Conservation (phyloP, 176 grass and related monocot species). For the Melocanna baccifera region DNA sequence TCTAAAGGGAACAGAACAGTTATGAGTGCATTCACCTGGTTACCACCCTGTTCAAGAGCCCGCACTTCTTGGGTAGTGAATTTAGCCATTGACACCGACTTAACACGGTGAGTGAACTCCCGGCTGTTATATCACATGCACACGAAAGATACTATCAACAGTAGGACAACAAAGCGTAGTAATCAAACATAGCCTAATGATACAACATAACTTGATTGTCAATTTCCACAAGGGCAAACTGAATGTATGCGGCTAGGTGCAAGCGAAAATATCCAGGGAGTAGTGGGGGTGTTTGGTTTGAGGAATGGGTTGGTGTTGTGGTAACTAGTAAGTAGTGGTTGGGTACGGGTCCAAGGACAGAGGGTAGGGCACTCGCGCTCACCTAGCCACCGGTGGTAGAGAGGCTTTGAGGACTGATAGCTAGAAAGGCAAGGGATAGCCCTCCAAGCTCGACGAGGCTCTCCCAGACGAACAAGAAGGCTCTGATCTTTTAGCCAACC, state of each 20-base stretch:
- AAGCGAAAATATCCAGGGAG: not conserved
- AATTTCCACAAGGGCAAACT: slow-evolving; percentile 5
- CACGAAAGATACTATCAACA: slow-evolving; percentile 11
- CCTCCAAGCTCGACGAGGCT: no score
- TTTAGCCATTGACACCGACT: slow-evolving; percentile 94
- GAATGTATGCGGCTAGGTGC: not conserved
- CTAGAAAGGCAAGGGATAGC: no score
- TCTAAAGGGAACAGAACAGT: not conserved
- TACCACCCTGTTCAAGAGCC: slow-evolving; percentile 80
- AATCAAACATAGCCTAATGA: slow-evolving; percentile 11
- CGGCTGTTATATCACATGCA: slow-evolving; percentile 46
- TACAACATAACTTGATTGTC: not conserved
- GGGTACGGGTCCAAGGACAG: no score
- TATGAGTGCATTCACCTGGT: slow-evolving; percentile 62
- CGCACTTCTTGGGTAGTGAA: slow-evolving; percentile 90
- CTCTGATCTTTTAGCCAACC: no score
- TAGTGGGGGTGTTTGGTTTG: not conserved
- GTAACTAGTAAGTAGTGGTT: no score
- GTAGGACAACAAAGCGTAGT: not conserved
- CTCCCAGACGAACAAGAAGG: no score
- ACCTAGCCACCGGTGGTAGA: no score
- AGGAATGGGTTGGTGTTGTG: not conserved
- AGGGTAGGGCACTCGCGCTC: no score
- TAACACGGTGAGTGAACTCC: slow-evolving; percentile 96
- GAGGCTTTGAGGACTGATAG: no score